phyloP scores from a whole-genome alignment of 352 stramenopile species.

The Globisporangium ultimum region DNA sequence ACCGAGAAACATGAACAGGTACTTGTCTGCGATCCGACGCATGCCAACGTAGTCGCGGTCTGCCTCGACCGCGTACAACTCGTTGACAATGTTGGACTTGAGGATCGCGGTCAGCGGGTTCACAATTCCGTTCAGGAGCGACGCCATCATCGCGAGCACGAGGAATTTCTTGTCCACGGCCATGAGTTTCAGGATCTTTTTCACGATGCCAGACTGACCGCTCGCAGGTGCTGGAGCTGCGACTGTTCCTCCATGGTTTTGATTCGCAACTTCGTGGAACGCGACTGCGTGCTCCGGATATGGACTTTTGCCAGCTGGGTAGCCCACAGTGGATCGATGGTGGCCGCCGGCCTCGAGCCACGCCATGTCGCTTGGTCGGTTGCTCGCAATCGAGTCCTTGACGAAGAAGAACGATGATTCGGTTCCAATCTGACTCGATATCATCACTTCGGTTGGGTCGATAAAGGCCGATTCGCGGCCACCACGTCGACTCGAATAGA shows the following conservation, averaged over 20 bases:
- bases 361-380: constrained; percentile 16
- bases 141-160: constrained; percentile 16
- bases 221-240: constrained; percentile 7
- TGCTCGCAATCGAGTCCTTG: constrained; percentile 13
- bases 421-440: constrained; percentile 2
- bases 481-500: background rate
- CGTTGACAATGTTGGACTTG: constrained; percentile 19
- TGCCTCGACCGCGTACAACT: constrained; percentile 18
- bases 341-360: constrained; percentile 9
- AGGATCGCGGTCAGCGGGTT: constrained; percentile 17
- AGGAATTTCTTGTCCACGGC: constrained; percentile 14
- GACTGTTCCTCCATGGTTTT: background rate
- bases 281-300: background rate
- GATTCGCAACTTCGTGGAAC: background rate
- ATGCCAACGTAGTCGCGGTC: constrained; percentile 11
- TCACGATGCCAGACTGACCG: constrained; percentile 8
- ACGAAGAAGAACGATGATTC: constrained; percentile 15
- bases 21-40: constrained; percentile 13
- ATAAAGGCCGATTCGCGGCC: constrained; percentile 2
- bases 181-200: constrained; percentile 15
- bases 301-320: background rate
- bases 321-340: constrained; percentile 2
- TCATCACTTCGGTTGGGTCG: background rate
- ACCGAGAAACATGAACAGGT: constrained; percentile 17
- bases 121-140: constrained; percentile 16